Evolutionary conservation across 2,329 filamentous ascomycete genomes (phyloP).

Genomic region (Tolypocladium pustulatum): DNA sequence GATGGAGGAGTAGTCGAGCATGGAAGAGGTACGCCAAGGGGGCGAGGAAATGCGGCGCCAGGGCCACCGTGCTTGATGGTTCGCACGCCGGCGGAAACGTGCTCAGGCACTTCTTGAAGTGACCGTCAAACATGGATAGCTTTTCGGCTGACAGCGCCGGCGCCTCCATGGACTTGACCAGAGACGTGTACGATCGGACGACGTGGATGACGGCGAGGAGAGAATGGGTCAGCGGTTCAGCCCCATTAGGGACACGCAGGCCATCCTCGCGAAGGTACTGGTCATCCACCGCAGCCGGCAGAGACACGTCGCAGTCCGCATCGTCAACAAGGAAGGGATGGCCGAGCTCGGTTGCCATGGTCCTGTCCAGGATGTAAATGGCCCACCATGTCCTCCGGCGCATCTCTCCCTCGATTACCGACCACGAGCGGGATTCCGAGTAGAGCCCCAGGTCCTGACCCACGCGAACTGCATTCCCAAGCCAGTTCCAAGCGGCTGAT

Average conservation of each 20-base stretch:
- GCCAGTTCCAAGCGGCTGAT: slow-evolving; percentile 77
- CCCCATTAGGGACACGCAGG: slow-evolving; percentile 39
- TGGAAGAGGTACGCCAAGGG: slow-evolving; percentile 73
- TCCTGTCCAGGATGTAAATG: slow-evolving; percentile 79
- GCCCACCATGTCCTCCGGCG: slow-evolving; percentile 88
- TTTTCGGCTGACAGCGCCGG: slow-evolving; percentile 55
- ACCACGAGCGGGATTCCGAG: slow-evolving; percentile 61
- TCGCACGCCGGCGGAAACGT: slow-evolving; percentile 69
- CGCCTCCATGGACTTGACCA: slow-evolving; percentile 61
- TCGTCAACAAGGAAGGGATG: slow-evolving; percentile 78
- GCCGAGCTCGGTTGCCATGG: slow-evolving; percentile 69
- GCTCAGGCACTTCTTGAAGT: slow-evolving; percentile 65
- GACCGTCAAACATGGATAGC: slow-evolving; percentile 68
- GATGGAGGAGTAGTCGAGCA: slow-evolving; percentile 73
- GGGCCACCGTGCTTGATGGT: slow-evolving; percentile 50
- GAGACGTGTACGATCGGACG: slow-evolving; percentile 62
- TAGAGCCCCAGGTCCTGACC: slow-evolving; percentile 80
- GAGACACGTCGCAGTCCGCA: slow-evolving; percentile 71
- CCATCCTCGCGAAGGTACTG: slow-evolving; percentile 56
- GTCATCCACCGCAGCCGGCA: slow-evolving; percentile 75
- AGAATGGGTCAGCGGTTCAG: slow-evolving; percentile 52
- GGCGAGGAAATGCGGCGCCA: slow-evolving; percentile 65
- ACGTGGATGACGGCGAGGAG: slow-evolving; percentile 74
- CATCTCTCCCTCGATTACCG: slow-evolving; percentile 73
- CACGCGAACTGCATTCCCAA: slow-evolving; percentile 67